Conservation (phyloP, 805 yeast genomes). For the Lachancea lanzarotensis region DNA sequence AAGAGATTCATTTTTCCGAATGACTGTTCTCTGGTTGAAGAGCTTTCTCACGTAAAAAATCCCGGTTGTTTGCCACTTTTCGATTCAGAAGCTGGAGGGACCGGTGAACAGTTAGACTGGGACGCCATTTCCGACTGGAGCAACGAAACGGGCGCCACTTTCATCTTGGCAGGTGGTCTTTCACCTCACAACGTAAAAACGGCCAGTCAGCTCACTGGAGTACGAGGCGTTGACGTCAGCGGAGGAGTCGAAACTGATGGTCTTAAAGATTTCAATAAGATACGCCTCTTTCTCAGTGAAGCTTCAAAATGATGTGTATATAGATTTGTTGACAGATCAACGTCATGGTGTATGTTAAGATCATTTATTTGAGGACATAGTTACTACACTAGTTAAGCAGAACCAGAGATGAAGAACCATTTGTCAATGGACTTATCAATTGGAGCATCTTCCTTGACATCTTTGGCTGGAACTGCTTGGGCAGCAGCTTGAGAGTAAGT, state of each 20-base stretch:
- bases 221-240: conserved; percentile 89
- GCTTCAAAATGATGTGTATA: neutral
- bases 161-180: conserved; percentile 85
- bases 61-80: conserved; percentile 41
- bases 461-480: conserved; percentile 59
- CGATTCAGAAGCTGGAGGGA: conserved; percentile 90
- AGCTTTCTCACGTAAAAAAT: conserved; percentile 15
- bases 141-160: conserved; percentile 26
- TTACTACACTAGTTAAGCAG: conserved; percentile 32
- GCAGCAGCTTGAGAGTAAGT: conserved; percentile 43
- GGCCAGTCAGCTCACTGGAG: conserved; percentile 49
- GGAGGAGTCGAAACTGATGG: conserved; percentile 90
- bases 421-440: conserved; percentile 94
- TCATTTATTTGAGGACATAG: neutral
- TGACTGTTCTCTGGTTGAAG: conserved; percentile 38
- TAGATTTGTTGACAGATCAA: too few relatives aligned
- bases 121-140: conserved; percentile 38
- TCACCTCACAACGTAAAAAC: conserved; percentile 60
- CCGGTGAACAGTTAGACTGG: conserved; percentile 83
- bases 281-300: conserved; percentile 39
- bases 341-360: too few relatives aligned
- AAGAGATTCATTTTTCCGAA: conserved; percentile 59
- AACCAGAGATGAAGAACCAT: conserved; percentile 96
- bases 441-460: conserved; percentile 78
- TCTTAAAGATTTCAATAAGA: conserved; percentile 59